phyloP scores from a whole-genome alignment of 2,329 filamentous ascomycete genomes.

The Raffaelea deltoideospora region DNA sequence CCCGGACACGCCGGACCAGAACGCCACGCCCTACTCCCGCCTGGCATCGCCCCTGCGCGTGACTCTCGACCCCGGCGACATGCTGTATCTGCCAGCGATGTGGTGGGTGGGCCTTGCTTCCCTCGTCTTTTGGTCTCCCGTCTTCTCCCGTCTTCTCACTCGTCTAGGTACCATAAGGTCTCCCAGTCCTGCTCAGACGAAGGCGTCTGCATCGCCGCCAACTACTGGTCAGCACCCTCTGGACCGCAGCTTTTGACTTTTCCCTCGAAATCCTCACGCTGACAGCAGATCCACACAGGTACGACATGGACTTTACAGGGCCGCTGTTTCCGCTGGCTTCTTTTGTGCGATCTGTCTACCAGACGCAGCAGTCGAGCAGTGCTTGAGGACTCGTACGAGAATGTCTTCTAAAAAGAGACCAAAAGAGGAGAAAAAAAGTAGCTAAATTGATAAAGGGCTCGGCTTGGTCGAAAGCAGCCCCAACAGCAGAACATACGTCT shows the following conservation, averaged over 20 bases:
- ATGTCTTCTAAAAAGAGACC: no score
- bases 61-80: slow-evolving; percentile 56
- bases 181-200: slow-evolving; percentile 53
- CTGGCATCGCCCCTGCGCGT: slow-evolving; percentile 49
- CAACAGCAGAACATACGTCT: no score
- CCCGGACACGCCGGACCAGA: slow-evolving; percentile 39
- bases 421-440: no score
- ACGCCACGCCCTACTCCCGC: slow-evolving; percentile 41
- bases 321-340: slow-evolving; percentile 46
- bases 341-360: slow-evolving; percentile 31
- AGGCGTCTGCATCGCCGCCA: slow-evolving; percentile 62
- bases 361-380: not conserved
- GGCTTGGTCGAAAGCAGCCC: no score
- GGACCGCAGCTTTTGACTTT: slow-evolving; percentile 3
- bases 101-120: slow-evolving; percentile 43
- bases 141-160: not conserved
- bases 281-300: slow-evolving; percentile 30
- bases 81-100: slow-evolving; percentile 68
- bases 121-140: not conserved
- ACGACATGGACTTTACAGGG: slow-evolving; percentile 65
- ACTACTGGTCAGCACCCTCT: slow-evolving; percentile 50
- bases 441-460: no score
- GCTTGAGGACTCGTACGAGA: no score
- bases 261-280: not conserved
- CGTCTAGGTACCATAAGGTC: slow-evolving; percentile 59